Evolutionary conservation across 2,329 filamentous ascomycete species (phyloP), one percentile per base, ranked within the genome.

Genomic region (Lachnellula arida): DNA sequence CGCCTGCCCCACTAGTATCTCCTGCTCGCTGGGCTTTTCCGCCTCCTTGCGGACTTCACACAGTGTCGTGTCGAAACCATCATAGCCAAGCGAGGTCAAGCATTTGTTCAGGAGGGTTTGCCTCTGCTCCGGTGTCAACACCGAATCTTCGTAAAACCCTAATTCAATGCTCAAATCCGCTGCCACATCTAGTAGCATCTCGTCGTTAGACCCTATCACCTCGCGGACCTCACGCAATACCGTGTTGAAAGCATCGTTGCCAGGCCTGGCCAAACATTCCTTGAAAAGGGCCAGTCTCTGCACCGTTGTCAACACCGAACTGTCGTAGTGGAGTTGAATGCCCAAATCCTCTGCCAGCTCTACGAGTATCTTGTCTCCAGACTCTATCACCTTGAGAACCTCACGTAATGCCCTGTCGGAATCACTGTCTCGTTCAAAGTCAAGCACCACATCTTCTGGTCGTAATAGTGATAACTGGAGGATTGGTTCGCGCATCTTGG

Each of bases 241-340:
- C 23, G 23, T 23, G 23, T 23, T 23, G 23, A 23, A 23, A 23
- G 23, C 23, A 23, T 23, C 23, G 23, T 23, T 23, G 23, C 3
- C 23, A 23, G 23, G 48, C 35, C 44, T 55, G 17, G 53, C 53
- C 47, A 17, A 55, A 55, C 44, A 44, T 15, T 46, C 32, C 23
- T 55, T 55, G 34, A 55, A 55, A 37, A 51, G 17, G 48, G 48
- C 53, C 47, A 17, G 53, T 55, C 53, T 55, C 53, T 55, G 53
- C 53, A 51, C 51, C 22, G 39, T 39, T 46, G 48, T 55, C 39
- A 51, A 54, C 44, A 49, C 25, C 17, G 54, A 57, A 57, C 34
- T 22, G 51, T 57, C 50, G 44, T 57, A 54, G 43, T 57, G 51
- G 51, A 57, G 35, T 53, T 54, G 54, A 15, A 22, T 34, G 35